These are phyloP conservation scores for Thelephora ganbajun DNA, from an alignment of 768 basidiomycete species.

Conservation along the genomic window DNA sequence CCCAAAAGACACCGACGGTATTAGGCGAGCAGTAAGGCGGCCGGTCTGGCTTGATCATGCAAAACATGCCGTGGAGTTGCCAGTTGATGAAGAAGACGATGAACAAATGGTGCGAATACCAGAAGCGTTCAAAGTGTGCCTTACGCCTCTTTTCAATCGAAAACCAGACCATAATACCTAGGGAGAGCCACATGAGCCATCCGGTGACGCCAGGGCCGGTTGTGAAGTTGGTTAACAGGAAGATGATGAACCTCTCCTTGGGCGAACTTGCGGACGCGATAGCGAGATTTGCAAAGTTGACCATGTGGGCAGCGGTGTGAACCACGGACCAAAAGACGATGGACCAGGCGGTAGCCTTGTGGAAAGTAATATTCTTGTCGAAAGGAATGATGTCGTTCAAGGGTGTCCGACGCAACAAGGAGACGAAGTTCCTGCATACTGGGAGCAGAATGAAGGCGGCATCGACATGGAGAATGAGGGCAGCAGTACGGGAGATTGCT, in stretches of 20 bases:
- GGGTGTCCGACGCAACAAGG: slow-evolving; percentile 72
- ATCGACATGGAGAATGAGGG: slow-evolving; percentile 83
- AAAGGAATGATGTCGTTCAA: slow-evolving; percentile 83
- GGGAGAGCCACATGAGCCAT: slow-evolving; percentile 71
- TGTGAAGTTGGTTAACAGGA: slow-evolving; percentile 65
- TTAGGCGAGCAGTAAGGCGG: slow-evolving; percentile 79
- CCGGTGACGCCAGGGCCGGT: slow-evolving; percentile 77
- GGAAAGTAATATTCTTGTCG: slow-evolving; percentile 85
- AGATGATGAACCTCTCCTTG: slow-evolving; percentile 47
- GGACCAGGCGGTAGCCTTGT: slow-evolving; percentile 84
- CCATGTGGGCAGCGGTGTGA: slow-evolving; percentile 76
- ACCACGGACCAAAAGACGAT: slow-evolving; percentile 67
- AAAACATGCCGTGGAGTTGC: slow-evolving; percentile 96
- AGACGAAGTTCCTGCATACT: slow-evolving; percentile 91
- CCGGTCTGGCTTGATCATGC: slow-evolving; percentile 88
- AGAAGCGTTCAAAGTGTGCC: slow-evolving; percentile 77
- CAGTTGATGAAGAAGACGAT: slow-evolving; percentile 86
- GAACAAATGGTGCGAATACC: slow-evolving; percentile 84
- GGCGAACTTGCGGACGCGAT: slow-evolving; percentile 39
- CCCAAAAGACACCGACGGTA: slow-evolving; percentile 91
- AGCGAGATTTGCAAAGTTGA: slow-evolving; percentile 66
- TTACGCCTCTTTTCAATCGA: slow-evolving; percentile 70
- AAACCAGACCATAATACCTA: slow-evolving; percentile 75
- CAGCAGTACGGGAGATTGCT: slow-evolving; percentile 83
- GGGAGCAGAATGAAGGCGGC: slow-evolving; percentile 90